These are phyloP conservation scores for Saccharomyces hybrid DNA, from an alignment of 1,139 yeast genomes.

Conservation along the genomic window DNA sequence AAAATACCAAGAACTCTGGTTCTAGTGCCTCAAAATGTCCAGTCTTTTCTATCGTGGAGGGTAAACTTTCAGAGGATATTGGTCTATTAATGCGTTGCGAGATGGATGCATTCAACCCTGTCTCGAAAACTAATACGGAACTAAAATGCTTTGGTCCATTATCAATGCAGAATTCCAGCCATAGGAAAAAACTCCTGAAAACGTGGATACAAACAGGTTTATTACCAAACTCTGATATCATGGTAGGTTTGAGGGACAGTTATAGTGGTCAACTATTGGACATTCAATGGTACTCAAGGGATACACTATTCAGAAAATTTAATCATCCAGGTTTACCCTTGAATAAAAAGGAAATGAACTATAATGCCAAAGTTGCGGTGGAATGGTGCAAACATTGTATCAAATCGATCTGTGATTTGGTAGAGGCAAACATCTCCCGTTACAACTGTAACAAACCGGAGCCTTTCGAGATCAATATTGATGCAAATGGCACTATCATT, in stretches of 20 bases:
- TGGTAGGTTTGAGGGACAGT: constrained; percentile 26
- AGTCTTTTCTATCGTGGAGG: constrained; percentile 24
- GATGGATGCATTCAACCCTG: constrained; percentile 26
- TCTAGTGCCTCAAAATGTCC: constrained; percentile 3
- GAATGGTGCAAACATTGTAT: constrained; percentile 26
- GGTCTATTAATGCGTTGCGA: constrained; percentile 27
- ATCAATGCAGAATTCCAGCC: constrained; percentile 17
- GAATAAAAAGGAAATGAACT: constrained; percentile 16
- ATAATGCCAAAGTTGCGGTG: constrained; percentile 23
- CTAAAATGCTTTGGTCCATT: constrained; percentile 26
- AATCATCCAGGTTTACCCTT: constrained; percentile 14
- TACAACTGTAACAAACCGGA: constrained; percentile 7
- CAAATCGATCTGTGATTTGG: constrained; percentile 14
- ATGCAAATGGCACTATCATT: constrained; percentile 6
- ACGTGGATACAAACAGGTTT: constrained; percentile 30
- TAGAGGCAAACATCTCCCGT: constrained; percentile 8
- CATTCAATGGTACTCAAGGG: constrained; percentile 18
- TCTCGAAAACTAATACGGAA: constrained; percentile 21
- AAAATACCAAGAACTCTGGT: constrained; percentile 3
- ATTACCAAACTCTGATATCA: constrained; percentile 24
- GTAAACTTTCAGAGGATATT: constrained; percentile 15
- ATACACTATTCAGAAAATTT: constrained; percentile 15
- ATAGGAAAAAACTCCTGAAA: constrained; percentile 26
- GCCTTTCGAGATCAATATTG: constrained; percentile 15
- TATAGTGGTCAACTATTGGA: constrained; percentile 21